Evolutionary conservation across 108 stramenopile species (phyloP).

Genomic region (Pelagomonas calceolata): DNA sequence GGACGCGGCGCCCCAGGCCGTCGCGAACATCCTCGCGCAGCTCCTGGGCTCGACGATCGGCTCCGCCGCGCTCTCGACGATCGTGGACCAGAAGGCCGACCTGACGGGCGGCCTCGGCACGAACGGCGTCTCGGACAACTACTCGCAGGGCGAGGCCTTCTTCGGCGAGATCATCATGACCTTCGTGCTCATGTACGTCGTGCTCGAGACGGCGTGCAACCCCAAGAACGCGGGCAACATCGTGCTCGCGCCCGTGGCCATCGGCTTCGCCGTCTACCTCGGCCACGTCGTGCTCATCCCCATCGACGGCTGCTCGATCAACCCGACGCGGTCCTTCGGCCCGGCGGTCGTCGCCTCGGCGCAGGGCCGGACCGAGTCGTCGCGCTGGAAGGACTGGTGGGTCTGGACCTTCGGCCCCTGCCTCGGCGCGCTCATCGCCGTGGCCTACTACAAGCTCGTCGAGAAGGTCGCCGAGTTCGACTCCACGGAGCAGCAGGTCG

Average conservation of each 20-base stretch:
- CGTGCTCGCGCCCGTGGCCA: constrained; percentile 10
- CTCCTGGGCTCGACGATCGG: constrained; percentile 9
- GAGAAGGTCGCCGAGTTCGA: neutral
- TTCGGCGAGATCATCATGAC: constrained; percentile 13
- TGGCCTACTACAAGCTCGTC: neutral
- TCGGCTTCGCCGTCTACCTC: constrained; percentile 10
- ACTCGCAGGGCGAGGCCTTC: constrained; percentile 6
- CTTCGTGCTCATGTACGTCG: constrained; percentile 10
- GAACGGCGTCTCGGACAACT: constrained; percentile 2
- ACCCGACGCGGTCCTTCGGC: constrained; percentile 21
- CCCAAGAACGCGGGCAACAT: neutral
- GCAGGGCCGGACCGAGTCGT: neutral
- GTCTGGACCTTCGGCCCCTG: neutral
- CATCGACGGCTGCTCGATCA: constrained; percentile 22
- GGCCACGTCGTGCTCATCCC: constrained; percentile 17
- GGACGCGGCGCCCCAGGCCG: neutral
- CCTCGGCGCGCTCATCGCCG: neutral
- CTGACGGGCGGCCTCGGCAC: constrained; percentile 12
- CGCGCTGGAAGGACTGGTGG: neutral
- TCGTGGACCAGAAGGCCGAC: constrained; percentile 3
- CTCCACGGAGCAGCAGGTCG: no score
- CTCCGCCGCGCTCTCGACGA: neutral
- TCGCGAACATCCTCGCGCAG: constrained; percentile 9
- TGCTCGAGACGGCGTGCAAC: constrained; percentile 3
- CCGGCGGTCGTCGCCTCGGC: constrained; percentile 5